Evolutionary conservation across 371 early-diverging fungal genomes (phyloP).

Genomic region (Fennellomyces sp.): DNA sequence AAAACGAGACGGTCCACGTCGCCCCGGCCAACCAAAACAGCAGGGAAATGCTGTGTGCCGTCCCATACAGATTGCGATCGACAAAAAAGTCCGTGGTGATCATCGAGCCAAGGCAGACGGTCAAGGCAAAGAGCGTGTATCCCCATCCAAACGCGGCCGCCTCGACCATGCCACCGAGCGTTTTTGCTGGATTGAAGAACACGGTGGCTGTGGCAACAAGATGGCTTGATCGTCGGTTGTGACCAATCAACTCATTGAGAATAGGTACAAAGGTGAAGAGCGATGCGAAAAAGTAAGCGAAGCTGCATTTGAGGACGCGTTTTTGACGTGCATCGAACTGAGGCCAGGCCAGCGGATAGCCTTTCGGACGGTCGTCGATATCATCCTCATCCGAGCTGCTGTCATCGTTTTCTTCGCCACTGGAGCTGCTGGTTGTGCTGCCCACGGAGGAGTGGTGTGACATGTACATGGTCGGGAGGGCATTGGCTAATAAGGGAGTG

Average conservation of each 20-base stretch:
- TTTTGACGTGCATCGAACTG: constrained; percentile 33
- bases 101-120: constrained; percentile 57
- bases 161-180: constrained; percentile 71
- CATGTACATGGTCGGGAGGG: background rate
- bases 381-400: background rate
- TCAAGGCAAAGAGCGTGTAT: constrained; percentile 53
- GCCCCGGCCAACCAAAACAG: constrained; percentile 61
- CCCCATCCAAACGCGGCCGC: constrained; percentile 63
- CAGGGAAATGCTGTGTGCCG: constrained; percentile 54
- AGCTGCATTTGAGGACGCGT: constrained; percentile 61
- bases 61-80: constrained; percentile 30
- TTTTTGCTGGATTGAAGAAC: constrained; percentile 72
- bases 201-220: constrained; percentile 67
- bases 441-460: background rate
- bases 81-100: constrained; percentile 63
- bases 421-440: background rate
- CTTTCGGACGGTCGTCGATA: background rate
- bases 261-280: constrained; percentile 65
- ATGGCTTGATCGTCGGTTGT: constrained; percentile 57
- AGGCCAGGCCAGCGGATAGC: background rate
- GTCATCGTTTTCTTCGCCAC: constrained; percentile 4
- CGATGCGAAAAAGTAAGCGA: constrained; percentile 66
- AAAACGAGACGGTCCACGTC: constrained; percentile 60
- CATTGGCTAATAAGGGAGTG: background rate
- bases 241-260: constrained; percentile 50